Base-by-base conservation (phyloP, 495 filamentous ascomycete species). In the Hypoxylon lenormandii region DNA sequence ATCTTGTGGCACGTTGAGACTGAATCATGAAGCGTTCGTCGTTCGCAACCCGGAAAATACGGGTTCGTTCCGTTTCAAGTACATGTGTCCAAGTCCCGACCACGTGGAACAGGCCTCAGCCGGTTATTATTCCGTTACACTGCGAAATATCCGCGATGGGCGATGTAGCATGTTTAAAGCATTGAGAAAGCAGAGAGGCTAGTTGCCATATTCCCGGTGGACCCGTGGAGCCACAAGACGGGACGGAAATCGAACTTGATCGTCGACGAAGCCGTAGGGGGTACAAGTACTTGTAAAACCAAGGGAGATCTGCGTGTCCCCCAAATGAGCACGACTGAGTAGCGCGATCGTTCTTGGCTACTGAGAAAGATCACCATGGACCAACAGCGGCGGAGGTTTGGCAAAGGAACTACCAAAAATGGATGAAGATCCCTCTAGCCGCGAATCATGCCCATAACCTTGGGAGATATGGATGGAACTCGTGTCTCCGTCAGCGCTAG, bases 61-160 rank as follows among this genome's bases (percentile, higher is more conserved):
- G 56, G 55, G 38, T 40, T 70, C 37, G 49, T 12, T 45, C 28
- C n/a, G 60, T 65, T 65, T 70, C 56, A 70, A 46, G 45, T 60
- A 56, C 60, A 65, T 64, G 60, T 61, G 60, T 50, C 51, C 43
- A 60, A 26, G 33, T 57, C 45, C 61, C 67, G 67, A 65, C 37
- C 61, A 62, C 67, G 67, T 70, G 67, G 67, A 15, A 58, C 51
- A 52, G 65, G 50, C 58, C 50, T 53, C 47, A 28, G 54, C 56
- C 43, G 50, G 60, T 57, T 61, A 50, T 60, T 56, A 11, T 60
- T 22, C 50, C 23, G 67, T 66, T 62, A 37, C 67, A 66, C 66
- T 33, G 12, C 4, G 22, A 58, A 70, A 65, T 70, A 70, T 33
- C 67, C 50, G 67, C 11, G 22, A 55, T 60, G 47, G 45, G 46